phyloP scores from a whole-genome alignment of 148 eudicot genomes.

The Vaccinium corymbosum region DNA sequence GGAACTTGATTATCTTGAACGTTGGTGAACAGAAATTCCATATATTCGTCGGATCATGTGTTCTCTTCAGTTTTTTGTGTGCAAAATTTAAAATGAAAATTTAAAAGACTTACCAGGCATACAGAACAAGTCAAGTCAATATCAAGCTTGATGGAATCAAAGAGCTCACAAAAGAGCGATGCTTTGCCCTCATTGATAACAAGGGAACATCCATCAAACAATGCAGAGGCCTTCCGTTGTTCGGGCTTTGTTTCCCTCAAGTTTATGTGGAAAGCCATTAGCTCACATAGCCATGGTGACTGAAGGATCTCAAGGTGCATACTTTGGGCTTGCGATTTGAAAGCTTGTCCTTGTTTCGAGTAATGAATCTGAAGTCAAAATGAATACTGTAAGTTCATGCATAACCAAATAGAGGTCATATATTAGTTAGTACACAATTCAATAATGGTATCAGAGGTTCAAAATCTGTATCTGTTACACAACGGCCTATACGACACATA shows the following conservation, averaged over 20 bases:
- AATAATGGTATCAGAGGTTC: neutral
- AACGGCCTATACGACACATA: neutral
- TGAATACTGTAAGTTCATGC: neutral
- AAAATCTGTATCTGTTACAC: neutral
- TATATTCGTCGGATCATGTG: neutral
- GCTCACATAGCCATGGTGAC: conserved; percentile 96
- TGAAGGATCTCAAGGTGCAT: conserved; percentile 91
- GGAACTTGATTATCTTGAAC: neutral
- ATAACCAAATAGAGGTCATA: neutral
- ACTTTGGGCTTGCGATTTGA: conserved; percentile 83
- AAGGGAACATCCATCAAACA: conserved; percentile 65
- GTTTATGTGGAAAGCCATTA: conserved; percentile 88
- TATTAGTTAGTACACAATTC: neutral
- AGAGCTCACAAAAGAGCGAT: conserved; percentile 70
- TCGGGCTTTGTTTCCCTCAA: conserved; percentile 48
- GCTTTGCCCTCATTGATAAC: conserved; percentile 35
- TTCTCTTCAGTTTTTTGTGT: neutral
- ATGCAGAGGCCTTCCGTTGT: conserved; percentile 30
- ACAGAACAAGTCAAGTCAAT: conserved; percentile 87
- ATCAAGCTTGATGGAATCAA: conserved; percentile 82
- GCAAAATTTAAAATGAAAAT: neutral
- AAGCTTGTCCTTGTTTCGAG: conserved; percentile 88
- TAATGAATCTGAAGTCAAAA: conserved; percentile 57
- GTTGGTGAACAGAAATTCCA: neutral
- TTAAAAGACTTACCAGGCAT: conserved; percentile 62